phyloP scores from a whole-genome alignment of 225 moss, liverwort and hornwort genomes.

The Thuidium tamariscinum region DNA sequence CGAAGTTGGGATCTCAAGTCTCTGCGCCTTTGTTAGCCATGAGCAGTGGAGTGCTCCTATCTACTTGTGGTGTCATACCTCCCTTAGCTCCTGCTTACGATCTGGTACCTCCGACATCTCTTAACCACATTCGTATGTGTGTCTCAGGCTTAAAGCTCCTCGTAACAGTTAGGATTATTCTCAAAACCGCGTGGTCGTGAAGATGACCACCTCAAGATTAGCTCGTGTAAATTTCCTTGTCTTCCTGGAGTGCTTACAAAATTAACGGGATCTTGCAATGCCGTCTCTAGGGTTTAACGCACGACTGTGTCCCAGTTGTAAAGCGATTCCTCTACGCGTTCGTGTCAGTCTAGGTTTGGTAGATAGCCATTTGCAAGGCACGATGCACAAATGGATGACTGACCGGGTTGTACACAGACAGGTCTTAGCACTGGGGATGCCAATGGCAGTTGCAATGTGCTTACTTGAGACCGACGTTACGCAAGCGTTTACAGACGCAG shows the following conservation, averaged over 20 bases:
- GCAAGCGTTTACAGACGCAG: conserved; percentile 78
- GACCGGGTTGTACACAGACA: conserved; percentile 32
- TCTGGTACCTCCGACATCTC: conserved; percentile 30
- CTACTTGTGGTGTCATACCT: conserved; percentile 56
- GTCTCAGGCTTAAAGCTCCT: not conserved
- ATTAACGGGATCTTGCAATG: not conserved
- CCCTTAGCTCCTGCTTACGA: conserved; percentile 67
- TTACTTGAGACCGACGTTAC: conserved; percentile 85
- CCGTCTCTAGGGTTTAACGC: not conserved
- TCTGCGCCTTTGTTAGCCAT: conserved; percentile 90
- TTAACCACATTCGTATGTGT: not conserved
- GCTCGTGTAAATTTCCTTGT: not conserved
- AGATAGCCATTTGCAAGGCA: not conserved
- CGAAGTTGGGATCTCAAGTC: conserved; percentile 59
- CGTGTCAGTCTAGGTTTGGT: not conserved
- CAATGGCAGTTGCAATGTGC: conserved; percentile 85
- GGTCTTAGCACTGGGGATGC: conserved; percentile 76
- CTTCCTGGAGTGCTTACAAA: not conserved
- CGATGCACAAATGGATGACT: conserved; percentile 1
- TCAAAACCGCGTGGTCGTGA: not conserved
- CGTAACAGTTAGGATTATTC: not conserved
- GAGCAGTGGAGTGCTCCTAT: conserved; percentile 62
- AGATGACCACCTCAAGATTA: not conserved
- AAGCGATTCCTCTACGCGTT: not conserved
- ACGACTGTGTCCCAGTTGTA: not conserved